A percentile compares a stretch with the other conserved stretches of the same genome.
These are phyloP conservation scores for Scheffersomyces segobiensis DNA, from an alignment of 1,139 yeast species.

Conservation along the genomic window DNA sequence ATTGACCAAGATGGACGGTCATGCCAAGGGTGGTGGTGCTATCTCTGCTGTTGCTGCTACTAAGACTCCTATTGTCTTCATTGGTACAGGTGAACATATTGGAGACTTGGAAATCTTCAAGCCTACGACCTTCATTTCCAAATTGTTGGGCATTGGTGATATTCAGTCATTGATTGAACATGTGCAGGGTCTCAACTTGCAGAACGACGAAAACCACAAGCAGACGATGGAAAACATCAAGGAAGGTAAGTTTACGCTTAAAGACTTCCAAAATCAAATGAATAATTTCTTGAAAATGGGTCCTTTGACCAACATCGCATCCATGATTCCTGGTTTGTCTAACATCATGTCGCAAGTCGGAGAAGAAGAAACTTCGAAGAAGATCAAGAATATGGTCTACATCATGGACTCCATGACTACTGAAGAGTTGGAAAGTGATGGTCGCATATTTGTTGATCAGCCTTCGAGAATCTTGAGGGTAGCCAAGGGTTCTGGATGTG, in stretches of 20 bases:
- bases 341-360: conserved; percentile 83
- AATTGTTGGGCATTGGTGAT: conserved; percentile 92
- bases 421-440: conserved; percentile 88
- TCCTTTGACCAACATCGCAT: conserved; percentile 87
- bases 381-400: conserved; percentile 85
- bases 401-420: conserved; percentile 97
- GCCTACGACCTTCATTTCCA: conserved; percentile 85
- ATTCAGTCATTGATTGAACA: conserved; percentile 93
- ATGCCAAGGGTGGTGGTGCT: conserved; percentile 99
- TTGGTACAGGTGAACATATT: conserved; percentile 98
- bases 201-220: conserved; percentile 65
- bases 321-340: conserved; percentile 94
- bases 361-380: conserved; percentile 83
- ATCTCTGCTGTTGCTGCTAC: conserved; percentile 98
- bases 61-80: conserved; percentile 91
- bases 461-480: conserved; percentile 88
- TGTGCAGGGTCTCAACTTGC: conserved; percentile 83
- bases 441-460: conserved; percentile 72
- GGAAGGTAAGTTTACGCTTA: conserved; percentile 90
- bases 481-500: conserved; percentile 95
- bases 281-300: conserved; percentile 96
- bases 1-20: conserved; percentile 97
- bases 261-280: conserved; percentile 94
- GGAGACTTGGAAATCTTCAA: conserved; percentile 91
- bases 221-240: conserved; percentile 91